Evolutionary conservation across 805 yeast species (phyloP), one percentile per base, ranked within the genome.

Genomic region (Saturnispora sanitii): DNA sequence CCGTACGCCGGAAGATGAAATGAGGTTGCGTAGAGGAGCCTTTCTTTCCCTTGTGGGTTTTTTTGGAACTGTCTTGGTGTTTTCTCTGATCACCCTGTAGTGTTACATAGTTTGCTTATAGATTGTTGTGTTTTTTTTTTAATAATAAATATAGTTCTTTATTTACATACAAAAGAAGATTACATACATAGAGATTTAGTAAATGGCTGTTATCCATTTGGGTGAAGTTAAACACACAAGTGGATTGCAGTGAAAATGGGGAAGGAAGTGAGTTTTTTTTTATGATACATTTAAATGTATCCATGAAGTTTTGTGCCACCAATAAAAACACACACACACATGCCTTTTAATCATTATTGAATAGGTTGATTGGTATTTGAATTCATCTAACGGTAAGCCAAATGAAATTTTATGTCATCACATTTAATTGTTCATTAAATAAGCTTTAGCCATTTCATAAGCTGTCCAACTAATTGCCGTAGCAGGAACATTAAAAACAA

Each of bases 381-480:
- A n/a, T n/a, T n/a, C n/a, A n/a, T n/a, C n/a, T n/a, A n/a, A n/a
- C n/a, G n/a, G n/a, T n/a, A n/a, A n/a, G n/a, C n/a, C n/a, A n/a
- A n/a, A n/a, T n/a, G n/a, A n/a, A 15, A 11, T 30, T 11, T 15
- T 4, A 17, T 15, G 16, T 18, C 20, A 7, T 7, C 33, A 26
- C 38, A 16, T 37, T 5, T 38, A 13, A 11, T 32, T 29, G 20
- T 39, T 34, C 37, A 33, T 39, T 16, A 39, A 19, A 21, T 80
- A 69, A 49, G 75, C 79, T 63, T 90, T 90, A 33, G 96, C 96
- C 90, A 88, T 84, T 60, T 90, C 98, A 61, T 90, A 90, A 21
- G 95, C 85, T 2, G 97, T 90, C 97, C 97, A 90, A 49, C 94
- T 79, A 46, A 90, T 87, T 17, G 97, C 97, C 7, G 97, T 90